These are phyloP conservation scores for Ormosia semicastrata DNA, from an alignment of 306 rosid genomes.

Conservation along the genomic window DNA sequence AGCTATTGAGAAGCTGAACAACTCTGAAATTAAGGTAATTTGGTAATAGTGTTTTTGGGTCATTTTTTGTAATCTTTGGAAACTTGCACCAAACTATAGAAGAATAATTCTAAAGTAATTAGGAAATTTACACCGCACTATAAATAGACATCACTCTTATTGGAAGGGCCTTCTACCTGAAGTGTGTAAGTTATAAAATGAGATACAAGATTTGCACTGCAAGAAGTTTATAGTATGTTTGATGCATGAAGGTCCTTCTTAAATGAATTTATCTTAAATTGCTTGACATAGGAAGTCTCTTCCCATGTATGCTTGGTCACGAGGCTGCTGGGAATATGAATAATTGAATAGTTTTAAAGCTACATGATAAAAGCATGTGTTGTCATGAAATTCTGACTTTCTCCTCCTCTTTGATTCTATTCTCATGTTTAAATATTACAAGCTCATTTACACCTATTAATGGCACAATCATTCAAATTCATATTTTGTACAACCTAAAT, in stretches of 20 bases:
- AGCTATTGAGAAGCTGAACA: constrained; percentile 64
- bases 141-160: too few species aligned
- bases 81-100: too few species aligned
- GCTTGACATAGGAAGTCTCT: constrained; percentile 86
- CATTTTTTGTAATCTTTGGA: neutral
- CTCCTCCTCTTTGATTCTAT: too few species aligned
- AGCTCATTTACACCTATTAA: too few species aligned
- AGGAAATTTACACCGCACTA: too few species aligned
- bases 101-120: too few species aligned
- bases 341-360: neutral
- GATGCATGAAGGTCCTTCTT: neutral
- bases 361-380: neutral
- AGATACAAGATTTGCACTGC: neutral
- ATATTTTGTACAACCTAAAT: too few species aligned
- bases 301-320: constrained; percentile 93
- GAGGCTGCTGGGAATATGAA: constrained; percentile 78
- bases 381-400: too few species aligned
- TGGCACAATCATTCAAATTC: too few species aligned
- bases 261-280: neutral
- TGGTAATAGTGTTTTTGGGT: neutral
- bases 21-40: constrained; percentile 57
- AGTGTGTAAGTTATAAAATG: too few species aligned
- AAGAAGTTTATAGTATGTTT: neutral
- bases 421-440: too few species aligned
- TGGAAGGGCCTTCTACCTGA: too few species aligned